Base-by-base conservation (phyloP, 768 basidiomycete genomes). In the Pleurotus eryngii region DNA sequence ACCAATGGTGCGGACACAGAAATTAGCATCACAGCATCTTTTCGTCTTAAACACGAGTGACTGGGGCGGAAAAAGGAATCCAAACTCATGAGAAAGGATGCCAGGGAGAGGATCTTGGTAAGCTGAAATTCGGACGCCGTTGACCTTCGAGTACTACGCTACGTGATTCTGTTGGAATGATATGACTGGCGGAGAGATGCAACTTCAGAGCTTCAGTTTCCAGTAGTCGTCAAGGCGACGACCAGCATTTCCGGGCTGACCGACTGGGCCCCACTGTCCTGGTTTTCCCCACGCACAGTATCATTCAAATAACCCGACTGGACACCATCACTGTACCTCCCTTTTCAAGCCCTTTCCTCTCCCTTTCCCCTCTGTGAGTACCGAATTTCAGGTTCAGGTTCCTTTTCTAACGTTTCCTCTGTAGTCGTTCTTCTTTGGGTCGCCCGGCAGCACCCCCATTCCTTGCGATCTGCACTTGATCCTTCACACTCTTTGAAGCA, bases 371-470 rank as follows among this genome's bases (percentile, higher is more conserved):
- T 45, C 46, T 35, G 55, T 56, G 24, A 56, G 55, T 56, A 35
- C 30, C 8, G 8, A 35, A 35, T 35, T 11, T 35, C 30, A 35
- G 30, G 30, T 35, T 35, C 30, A 9, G 30, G 8, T 35, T 35
- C 30, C 7, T 9, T 35, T 56, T 49, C 45, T 38, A 24, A 56
- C 47, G 37, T 38, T 49, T 37, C 55, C 7, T 47, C 39, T 45
- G 3, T 35, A 56, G 46, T 56, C 43, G 46, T 39, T 47, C 74
- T 70, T 82, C 20, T 76, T 74, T 78, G 81, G 86, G 85, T 79
- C 82, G 86, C 86, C 85, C 75, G 84, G 86, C 78, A 73, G 87
- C 86, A 78, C 81, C 82, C 76, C 81, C 72, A 68, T 67, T 64
- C 56, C 60, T 63, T 72, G 68, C 64, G 62, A 68, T 70, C 65